Evolutionary conservation across 768 basidiomycete species (phyloP).

Genomic region (Coprinopsis marcescibilis): DNA sequence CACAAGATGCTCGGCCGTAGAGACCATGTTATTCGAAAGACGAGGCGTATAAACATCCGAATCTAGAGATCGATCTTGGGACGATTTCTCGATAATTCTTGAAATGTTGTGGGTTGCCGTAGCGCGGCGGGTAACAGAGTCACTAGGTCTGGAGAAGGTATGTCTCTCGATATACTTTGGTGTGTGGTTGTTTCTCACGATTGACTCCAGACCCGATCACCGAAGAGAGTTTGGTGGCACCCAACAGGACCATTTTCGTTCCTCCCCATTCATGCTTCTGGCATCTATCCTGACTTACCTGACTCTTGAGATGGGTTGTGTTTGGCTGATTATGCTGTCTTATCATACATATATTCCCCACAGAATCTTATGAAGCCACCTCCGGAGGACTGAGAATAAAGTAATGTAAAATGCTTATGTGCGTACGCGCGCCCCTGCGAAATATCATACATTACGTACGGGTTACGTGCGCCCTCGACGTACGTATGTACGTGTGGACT

Average conservation of each 20-base stretch:
- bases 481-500: too few species aligned
- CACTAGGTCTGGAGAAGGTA: background rate
- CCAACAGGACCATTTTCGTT: background rate
- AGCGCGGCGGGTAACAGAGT: background rate
- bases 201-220: background rate
- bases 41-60: too few species aligned
- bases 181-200: background rate
- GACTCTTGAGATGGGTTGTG: background rate
- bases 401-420: too few species aligned
- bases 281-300: background rate
- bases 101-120: background rate
- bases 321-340: too few species aligned
- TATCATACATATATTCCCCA: background rate
- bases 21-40: too few species aligned
- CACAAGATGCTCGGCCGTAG: too few species aligned
- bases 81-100: background rate
- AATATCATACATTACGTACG: too few species aligned
- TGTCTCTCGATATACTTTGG: too few species aligned
- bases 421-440: too few species aligned
- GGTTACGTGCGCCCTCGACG: too few species aligned
- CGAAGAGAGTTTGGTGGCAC: background rate
- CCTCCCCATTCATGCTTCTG: slow-evolving; percentile 2
- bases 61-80: background rate
- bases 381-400: too few species aligned
- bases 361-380: background rate